These are phyloP conservation scores for Candolleomyces efflorescens DNA, from an alignment of 768 basidiomycete species.

Conservation along the genomic window DNA sequence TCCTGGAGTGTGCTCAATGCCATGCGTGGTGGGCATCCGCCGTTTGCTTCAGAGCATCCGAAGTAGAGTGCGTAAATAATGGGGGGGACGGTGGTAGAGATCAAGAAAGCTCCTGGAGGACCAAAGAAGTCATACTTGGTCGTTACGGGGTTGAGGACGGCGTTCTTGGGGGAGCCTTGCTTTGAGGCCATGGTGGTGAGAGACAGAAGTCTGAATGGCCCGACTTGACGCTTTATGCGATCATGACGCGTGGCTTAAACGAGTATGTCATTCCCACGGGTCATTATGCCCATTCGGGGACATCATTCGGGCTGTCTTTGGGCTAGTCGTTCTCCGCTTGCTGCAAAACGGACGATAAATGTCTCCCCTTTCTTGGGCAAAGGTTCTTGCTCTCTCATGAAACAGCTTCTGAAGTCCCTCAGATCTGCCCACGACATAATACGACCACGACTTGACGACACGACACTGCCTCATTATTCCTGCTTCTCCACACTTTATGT, in stretches of 20 bases:
- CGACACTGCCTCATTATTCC: constrained; percentile 6
- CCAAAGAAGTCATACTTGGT: constrained; percentile 79
- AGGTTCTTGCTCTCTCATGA: too few relatives aligned
- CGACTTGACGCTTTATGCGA: constrained; percentile 1
- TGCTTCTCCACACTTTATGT: constrained; percentile 13
- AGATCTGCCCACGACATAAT: too few relatives aligned
- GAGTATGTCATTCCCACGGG: background rate
- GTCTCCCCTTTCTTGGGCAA: too few relatives aligned
- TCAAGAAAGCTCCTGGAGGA: constrained; percentile 68
- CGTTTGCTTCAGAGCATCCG: constrained; percentile 66
- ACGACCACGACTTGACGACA: background rate
- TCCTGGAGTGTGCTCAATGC: constrained; percentile 31
- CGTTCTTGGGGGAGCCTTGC: constrained; percentile 10
- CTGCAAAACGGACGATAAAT: too few relatives aligned
- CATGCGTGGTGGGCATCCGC: constrained; percentile 60
- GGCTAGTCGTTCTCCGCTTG: background rate
- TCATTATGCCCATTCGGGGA: constrained; percentile 9
- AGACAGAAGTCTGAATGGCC: background rate
- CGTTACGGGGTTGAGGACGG: constrained; percentile 61
- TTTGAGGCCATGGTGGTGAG: constrained; percentile 19
- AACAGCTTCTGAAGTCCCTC: too few relatives aligned
- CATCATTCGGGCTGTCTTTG: background rate
- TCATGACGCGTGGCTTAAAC: constrained; percentile 3
- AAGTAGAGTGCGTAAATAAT: constrained; percentile 74
- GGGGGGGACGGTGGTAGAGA: constrained; percentile 68